phyloP scores from a whole-genome alignment of 169 alveolate genomes.

The Plasmodium chabaudi region DNA sequence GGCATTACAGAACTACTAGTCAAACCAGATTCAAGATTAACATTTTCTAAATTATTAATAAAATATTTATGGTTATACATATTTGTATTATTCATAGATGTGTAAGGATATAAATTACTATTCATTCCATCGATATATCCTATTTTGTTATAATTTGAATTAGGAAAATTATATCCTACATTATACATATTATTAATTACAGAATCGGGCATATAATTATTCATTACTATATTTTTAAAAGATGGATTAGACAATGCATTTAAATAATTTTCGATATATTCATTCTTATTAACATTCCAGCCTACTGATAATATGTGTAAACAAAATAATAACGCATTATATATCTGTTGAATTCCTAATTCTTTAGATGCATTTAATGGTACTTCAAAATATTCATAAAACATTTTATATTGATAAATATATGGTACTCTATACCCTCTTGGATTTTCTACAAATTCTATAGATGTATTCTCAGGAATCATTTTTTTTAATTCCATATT shows the following conservation, averaged over 20 bases:
- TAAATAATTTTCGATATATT: slow-evolving; percentile 20
- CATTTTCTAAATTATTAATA: too few species aligned
- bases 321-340: slow-evolving; percentile 58
- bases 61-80: too few species aligned
- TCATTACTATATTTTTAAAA: not conserved
- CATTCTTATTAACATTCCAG: slow-evolving; percentile 61
- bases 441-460: slow-evolving; percentile 72
- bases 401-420: slow-evolving; percentile 25
- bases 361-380: slow-evolving; percentile 46
- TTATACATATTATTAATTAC: not conserved
- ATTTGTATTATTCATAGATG: too few species aligned
- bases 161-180: too few species aligned
- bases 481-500: not conserved
- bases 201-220: not conserved
- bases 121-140: too few species aligned
- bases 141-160: too few species aligned
- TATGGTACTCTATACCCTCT: slow-evolving; percentile 69
- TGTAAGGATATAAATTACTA: too few species aligned
- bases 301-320: slow-evolving; percentile 73
- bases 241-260: slow-evolving; percentile 27
- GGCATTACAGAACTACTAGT: too few species aligned
- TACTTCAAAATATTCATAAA: slow-evolving; percentile 70
- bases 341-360: slow-evolving; percentile 42
- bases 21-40: too few species aligned
- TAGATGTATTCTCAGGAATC: not conserved